Percentiles rank a stretch among this genome's conserved stretches.
Conservation (phyloP, 306 rosid species). For the Medicago lupulina region DNA sequence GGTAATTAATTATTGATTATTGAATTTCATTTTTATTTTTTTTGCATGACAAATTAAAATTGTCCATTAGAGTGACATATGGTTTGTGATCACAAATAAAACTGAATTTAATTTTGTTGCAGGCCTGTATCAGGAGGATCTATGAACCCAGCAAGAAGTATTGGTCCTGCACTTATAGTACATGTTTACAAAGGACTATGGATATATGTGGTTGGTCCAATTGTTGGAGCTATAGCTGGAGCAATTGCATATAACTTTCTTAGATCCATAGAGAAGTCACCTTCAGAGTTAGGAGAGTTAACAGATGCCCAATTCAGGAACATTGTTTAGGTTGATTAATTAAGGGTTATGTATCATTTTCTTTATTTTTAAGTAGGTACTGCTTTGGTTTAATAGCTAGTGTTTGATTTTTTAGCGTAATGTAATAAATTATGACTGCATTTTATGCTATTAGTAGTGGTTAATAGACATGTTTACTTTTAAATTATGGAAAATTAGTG, state of each 20-base stretch:
- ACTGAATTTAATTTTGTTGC: conserved; percentile 20
- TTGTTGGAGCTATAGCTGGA: conserved; percentile 62
- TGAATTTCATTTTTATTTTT: neutral
- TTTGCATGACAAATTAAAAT: neutral
- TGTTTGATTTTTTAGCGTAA: neutral
- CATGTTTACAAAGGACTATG: conserved; percentile 55
- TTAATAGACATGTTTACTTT: neutral
- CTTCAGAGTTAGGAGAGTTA: conserved; percentile 2
- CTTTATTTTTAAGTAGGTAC: neutral
- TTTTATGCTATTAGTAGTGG: neutral
- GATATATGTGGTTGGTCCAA: conserved; percentile 61
- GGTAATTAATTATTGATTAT: conserved; percentile 46
- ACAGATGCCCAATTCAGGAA: neutral
- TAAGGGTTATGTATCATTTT: neutral
- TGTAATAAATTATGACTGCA: conserved; percentile 3
- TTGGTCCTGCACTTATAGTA: conserved; percentile 60
- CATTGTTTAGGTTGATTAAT: neutral
- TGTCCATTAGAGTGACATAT: neutral
- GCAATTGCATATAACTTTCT: conserved; percentile 51
- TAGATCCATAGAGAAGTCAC: conserved; percentile 40
- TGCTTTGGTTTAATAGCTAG: neutral
- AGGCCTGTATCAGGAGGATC: conserved; percentile 67
- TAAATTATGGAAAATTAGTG: neutral
- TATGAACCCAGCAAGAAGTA: conserved; percentile 70
- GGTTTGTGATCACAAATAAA: neutral